phyloP scores from a whole-genome alignment of 2,329 filamentous ascomycete genomes.

The Diaporthe sp. region DNA sequence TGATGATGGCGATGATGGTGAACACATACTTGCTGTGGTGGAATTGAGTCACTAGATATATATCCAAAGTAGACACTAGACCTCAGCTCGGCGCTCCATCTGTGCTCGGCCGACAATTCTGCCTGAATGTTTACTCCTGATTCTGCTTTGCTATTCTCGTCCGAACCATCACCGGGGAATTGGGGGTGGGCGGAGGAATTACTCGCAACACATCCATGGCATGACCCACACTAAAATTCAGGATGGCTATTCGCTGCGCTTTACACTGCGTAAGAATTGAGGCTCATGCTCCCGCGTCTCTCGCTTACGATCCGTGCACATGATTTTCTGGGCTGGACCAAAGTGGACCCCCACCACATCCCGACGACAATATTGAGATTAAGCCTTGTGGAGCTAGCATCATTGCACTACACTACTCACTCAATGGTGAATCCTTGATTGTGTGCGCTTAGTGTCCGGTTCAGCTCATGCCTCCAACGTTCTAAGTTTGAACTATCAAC shows the following conservation, averaged over 20 bases:
- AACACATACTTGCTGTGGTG: background rate
- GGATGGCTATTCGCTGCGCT: conserved; percentile 7
- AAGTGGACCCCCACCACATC: background rate
- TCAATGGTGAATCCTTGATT: background rate
- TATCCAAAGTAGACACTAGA: background rate
- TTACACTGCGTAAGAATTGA: conserved; percentile 24
- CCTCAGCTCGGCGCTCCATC: background rate
- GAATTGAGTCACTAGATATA: conserved; percentile 10
- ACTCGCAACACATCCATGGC: conserved; percentile 10
- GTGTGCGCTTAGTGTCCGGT: background rate
- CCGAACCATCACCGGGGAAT: conserved; percentile 14
- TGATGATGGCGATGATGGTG: background rate
- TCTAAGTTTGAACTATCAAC: background rate
- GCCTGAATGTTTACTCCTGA: conserved; percentile 22
- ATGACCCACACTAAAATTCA: conserved; percentile 2
- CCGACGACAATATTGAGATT: background rate
- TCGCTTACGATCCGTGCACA: conserved; percentile 21
- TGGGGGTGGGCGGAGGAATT: conserved; percentile 4
- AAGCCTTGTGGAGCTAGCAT: background rate
- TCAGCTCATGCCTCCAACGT: background rate
- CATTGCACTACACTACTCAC: background rate
- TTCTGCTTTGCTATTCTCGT: conserved; percentile 11
- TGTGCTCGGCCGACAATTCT: conserved; percentile 3
- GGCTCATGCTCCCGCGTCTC: conserved; percentile 10
- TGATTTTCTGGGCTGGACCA: conserved; percentile 11